Evolutionary conservation across 345 rosid genomes (phyloP), one percentile per base, ranked within the genome.

Genomic region (Cardiospermum halicacabum): DNA sequence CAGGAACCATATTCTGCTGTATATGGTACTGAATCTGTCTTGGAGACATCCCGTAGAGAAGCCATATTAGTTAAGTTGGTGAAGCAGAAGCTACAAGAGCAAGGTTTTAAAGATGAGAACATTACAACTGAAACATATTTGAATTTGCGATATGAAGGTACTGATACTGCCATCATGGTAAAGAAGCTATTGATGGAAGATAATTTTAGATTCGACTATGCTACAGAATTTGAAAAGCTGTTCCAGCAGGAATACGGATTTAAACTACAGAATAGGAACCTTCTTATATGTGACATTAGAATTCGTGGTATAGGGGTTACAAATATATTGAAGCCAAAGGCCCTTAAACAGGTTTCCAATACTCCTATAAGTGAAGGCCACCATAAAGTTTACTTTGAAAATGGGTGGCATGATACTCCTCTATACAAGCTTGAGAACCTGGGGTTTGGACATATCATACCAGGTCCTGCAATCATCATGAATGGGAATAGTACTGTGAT

Each of bases 101-200:
- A 91, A 70, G 97, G 97, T 1, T 94, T 94, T 63, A 74, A 66
- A 72, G 85, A 76, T 68, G 88, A 72, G 43, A 81, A 84, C 74
- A 85, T 87, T 71, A 66, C 79, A 56, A 77, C 88, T 2, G 96
- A 94, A 79, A 81, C 92, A 13, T 91, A 81, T 73, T 69, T 91
- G 70, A 90, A 94, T 74, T 62, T 94, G 69, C 84, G 99, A 74
- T 90, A 94, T 58, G 96, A 91, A 48, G 99, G 97, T 64, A 94
- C 96, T n/a, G 97, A 94, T 73, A 94, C 99, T 30, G 80, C 96
- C 28, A 94, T 94, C 77, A 94, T 94, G 99, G 99, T 94, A 25
- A 87, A 84, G 78, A 78, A 79, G 66, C 72, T 21, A 39, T 56
- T 67, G 50, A 69, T 70, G 57, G 84, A 64, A 68, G 86, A 78